Conservation (phyloP, 73 alveolate genomes). For the Paramecium primaurelia region DNA sequence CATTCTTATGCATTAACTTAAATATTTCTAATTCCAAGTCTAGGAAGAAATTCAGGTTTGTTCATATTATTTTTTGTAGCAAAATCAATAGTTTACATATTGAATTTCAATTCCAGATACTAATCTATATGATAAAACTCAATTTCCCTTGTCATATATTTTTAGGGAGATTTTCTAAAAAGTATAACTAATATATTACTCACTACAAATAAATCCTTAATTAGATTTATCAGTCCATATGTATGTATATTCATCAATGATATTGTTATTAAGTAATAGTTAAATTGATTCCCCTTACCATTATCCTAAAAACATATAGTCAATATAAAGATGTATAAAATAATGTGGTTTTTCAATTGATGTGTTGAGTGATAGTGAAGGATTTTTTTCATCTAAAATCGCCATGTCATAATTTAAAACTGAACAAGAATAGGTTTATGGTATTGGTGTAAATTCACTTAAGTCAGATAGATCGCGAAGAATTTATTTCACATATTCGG, state of each 20-base stretch:
- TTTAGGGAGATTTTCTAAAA: not conserved
- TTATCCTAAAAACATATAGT: not conserved
- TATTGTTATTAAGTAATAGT: not conserved
- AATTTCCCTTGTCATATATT: not conserved
- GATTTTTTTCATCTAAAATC: not conserved
- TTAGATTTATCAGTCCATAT: not conserved
- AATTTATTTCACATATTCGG: not conserved
- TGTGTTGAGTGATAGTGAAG: not conserved
- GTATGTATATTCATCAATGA: not conserved
- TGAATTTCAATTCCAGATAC: not conserved
- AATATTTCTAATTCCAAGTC: slow-evolving; percentile 13
- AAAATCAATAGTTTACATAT: not conserved
- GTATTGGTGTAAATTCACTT: not conserved
- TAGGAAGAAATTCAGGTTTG: not conserved
- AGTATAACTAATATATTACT: not conserved
- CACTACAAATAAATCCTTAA: not conserved
- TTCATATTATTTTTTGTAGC: not conserved
- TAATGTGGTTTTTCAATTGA: not conserved
- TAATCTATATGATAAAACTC: not conserved
- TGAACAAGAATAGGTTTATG: not conserved
- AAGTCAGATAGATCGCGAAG: not conserved
- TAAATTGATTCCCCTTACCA: not conserved
- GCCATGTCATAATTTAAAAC: not conserved
- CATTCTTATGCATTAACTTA: not conserved
- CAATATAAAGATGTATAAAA: not conserved